These are phyloP conservation scores for Aspergillus amoenus DNA, from an alignment of 2,329 filamentous ascomycete genomes.

Conservation along the genomic window DNA sequence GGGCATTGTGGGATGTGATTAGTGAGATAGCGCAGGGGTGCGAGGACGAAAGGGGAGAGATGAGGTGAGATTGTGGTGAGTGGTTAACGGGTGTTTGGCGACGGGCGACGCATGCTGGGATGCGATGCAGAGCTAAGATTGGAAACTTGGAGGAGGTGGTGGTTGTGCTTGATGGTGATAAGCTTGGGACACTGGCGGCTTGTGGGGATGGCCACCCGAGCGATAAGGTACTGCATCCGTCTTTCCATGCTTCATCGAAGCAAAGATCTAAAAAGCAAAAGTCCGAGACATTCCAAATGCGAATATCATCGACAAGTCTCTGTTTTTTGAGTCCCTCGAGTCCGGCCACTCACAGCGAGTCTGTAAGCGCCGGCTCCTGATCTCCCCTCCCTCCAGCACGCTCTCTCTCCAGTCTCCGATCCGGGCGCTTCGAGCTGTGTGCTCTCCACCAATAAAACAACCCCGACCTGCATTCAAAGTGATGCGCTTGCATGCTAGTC, in stretches of 20 bases:
- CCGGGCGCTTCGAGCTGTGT: slow-evolving; percentile 30
- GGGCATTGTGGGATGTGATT: slow-evolving; percentile 28
- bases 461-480: slow-evolving; percentile 17
- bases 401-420: slow-evolving; percentile 22
- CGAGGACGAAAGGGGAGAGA: neutral
- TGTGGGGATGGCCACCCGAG: neutral
- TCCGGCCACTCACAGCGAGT: slow-evolving; percentile 7
- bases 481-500: slow-evolving; percentile 34
- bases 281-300: neutral
- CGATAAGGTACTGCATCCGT: neutral
- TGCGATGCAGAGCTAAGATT: neutral
- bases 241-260: neutral
- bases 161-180: slow-evolving; percentile 1
- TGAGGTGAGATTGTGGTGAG: neutral
- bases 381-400: slow-evolving; percentile 15
- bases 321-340: neutral
- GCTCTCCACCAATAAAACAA: slow-evolving; percentile 27
- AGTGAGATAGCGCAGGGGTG: neutral
- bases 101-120: neutral
- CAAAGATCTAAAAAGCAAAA: neutral
- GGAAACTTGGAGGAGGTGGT: neutral
- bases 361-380: slow-evolving; percentile 28
- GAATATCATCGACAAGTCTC: neutral
- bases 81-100: neutral
- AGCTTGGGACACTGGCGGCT: neutral